Evolutionary conservation across 78 protist genomes (phyloP), one percentile per base, ranked within the genome.

Genomic region (Dictyostelium brefeldianum): DNA sequence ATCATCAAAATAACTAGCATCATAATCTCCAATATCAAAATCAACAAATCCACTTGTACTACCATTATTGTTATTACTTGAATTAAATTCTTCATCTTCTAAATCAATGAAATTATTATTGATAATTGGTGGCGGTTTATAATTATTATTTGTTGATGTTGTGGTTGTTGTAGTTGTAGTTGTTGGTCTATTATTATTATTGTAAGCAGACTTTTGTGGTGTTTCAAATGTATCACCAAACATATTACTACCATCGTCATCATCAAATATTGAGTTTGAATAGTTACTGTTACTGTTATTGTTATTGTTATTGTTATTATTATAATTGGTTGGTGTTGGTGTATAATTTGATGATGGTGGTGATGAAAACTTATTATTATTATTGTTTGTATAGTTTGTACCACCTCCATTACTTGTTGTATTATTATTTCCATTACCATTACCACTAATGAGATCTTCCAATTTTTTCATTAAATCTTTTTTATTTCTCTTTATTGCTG

Each of bases 21-120:
- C 80, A 15, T 51, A 31, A 36, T 22, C 43, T 31, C 29, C 56
- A 70, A 69, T 64, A 50, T 77, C 84, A 5, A 41, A 67, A 64
- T 43, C 78, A 25, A 15, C 78, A 25, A 15, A 43, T 51, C 18
- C 70, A 80, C n/a, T n/a, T n/a, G n/a, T n/a, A n/a, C n/a, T n/a
- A n/a, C 48, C 46, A n/a, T 62, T 36, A 31, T 15, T 36, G 18
- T 29, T 36, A 54, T 29, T 31, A 67, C n/a, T n/a, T 31, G 25
- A 67, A 65, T 29, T 65, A 65, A 14, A n/a, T 12, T 73, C 80
- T 15, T 48, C 11, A 25, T 9, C 20, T 14, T 17, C 15, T 10
- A 4, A 48, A 73, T 27, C 22, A 10, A 48, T 27, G 2, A 25
- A 10, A 11, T 75, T 65, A 25, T 75, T 6, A 11, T 59, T 11